A percentile compares a stretch with the other conserved stretches of the same genome.
Conservation (phyloP, 1,284 basidiomycete species). For the Mycena sp. region DNA sequence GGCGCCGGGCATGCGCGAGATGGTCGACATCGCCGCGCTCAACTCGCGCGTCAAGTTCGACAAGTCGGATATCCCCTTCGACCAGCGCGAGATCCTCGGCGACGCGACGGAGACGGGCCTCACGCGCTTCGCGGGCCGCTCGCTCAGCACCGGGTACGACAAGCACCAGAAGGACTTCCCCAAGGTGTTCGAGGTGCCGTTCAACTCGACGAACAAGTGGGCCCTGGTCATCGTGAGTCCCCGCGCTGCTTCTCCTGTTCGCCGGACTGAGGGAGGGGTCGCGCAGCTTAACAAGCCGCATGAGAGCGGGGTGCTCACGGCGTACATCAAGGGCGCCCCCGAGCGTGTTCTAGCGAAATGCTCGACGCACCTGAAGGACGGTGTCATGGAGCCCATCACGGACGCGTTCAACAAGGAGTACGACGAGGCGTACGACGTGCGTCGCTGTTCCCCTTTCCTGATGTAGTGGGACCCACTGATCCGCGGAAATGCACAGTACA, state of each 20-base stretch:
- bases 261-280: background rate
- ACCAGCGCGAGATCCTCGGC: constrained; percentile 69
- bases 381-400: constrained; percentile 56
- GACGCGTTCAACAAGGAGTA: constrained; percentile 64
- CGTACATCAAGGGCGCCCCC: constrained; percentile 74
- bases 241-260: background rate
- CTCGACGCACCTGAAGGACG: constrained; percentile 65
- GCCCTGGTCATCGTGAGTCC: constrained; percentile 68
- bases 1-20: constrained; percentile 67
- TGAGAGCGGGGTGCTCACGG: constrained; percentile 53
- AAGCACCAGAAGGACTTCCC: constrained; percentile 57
- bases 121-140: constrained; percentile 69
- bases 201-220: constrained; percentile 80
- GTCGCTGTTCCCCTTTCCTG: constrained; percentile 32
- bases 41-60: constrained; percentile 79
- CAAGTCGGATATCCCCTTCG: constrained; percentile 68
- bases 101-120: constrained; percentile 78
- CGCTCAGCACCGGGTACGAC: constrained; percentile 61
- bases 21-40: constrained; percentile 69
- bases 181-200: constrained; percentile 75
- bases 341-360: constrained; percentile 74
- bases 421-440: constrained; percentile 69
- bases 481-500: constrained; percentile 57
- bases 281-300: constrained; percentile 64
- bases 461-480: background rate